Conservation (phyloP, 495 filamentous ascomycete genomes). For the Chaetomium tenue region DNA sequence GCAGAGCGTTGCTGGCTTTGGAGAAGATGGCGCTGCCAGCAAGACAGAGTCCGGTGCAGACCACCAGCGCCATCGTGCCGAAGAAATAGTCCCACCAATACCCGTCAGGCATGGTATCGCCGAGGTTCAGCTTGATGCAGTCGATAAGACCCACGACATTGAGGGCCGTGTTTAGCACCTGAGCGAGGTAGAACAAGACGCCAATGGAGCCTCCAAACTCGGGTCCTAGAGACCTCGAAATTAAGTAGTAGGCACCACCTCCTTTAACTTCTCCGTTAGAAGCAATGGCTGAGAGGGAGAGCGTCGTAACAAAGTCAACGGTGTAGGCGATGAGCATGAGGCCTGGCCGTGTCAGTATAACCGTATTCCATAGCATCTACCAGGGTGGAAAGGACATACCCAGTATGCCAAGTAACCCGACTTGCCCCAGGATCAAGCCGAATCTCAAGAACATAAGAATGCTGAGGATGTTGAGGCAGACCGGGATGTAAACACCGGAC, state of each 20-base stretch:
- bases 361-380: too few species aligned
- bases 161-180: constrained; percentile 82
- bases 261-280: constrained; percentile 88
- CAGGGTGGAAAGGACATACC: constrained; percentile 46
- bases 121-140: constrained; percentile 77
- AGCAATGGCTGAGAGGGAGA: constrained; percentile 85
- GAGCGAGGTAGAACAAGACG: constrained; percentile 82
- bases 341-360: constrained; percentile 42
- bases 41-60: constrained; percentile 76
- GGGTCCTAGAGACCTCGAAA: constrained; percentile 80
- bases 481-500: constrained; percentile 82
- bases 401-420: constrained; percentile 75
- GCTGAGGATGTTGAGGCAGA: constrained; percentile 82
- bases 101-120: constrained; percentile 65
- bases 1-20: constrained; percentile 74
- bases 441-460: constrained; percentile 92
- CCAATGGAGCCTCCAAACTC: constrained; percentile 93
- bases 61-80: constrained; percentile 65
- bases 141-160: constrained; percentile 86
- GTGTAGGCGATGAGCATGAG: constrained; percentile 69
- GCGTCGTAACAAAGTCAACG: constrained; percentile 78
- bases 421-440: constrained; percentile 74
- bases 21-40: constrained; percentile 80
- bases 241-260: constrained; percentile 85
- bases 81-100: constrained; percentile 78